Conservation (phyloP, 768 basidiomycete species). For the Psilocybe subaeruginosa region DNA sequence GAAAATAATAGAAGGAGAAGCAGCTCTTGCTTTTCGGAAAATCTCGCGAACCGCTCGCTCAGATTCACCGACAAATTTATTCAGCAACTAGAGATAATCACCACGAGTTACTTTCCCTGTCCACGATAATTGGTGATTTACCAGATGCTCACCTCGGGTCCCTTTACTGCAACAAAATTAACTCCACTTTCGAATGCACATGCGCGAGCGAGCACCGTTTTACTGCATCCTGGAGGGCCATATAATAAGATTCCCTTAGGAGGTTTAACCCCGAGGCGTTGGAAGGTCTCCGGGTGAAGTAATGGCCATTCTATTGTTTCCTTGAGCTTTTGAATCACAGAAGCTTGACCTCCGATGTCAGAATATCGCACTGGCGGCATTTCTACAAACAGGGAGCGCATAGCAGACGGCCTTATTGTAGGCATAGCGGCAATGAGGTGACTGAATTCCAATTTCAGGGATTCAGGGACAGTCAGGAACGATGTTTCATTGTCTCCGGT, state of each 20-base stretch:
- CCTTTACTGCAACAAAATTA: slow-evolving; percentile 96
- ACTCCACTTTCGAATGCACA: slow-evolving; percentile 93
- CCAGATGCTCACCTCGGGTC: slow-evolving; percentile 76
- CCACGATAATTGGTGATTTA: not conserved
- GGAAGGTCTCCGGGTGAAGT: slow-evolving; percentile 83
- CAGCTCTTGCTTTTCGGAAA: slow-evolving; percentile 92
- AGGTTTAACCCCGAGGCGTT: slow-evolving; percentile 82
- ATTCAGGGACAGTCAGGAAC: slow-evolving; percentile 15
- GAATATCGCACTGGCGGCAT: slow-evolving; percentile 79
- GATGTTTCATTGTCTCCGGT: slow-evolving; percentile 18
- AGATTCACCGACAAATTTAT: slow-evolving; percentile 97
- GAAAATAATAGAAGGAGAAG: slow-evolving; percentile 94
- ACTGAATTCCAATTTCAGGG: slow-evolving; percentile 48
- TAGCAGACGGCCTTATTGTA: slow-evolving; percentile 85
- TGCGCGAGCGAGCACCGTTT: slow-evolving; percentile 91
- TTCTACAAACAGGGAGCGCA: slow-evolving; percentile 92
- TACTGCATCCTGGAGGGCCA: slow-evolving; percentile 97
- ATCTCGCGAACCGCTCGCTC: slow-evolving; percentile 94
- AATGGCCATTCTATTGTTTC: slow-evolving; percentile 98
- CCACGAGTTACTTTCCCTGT: not conserved
- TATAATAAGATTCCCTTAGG: slow-evolving; percentile 92
- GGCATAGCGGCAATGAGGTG: slow-evolving; percentile 79
- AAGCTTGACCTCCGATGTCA: slow-evolving; percentile 88
- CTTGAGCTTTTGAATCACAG: slow-evolving; percentile 81
- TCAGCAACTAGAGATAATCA: slow-evolving; percentile 66